Percentiles rank a stretch among this genome's conserved stretches.
phyloP scores from a whole-genome alignment of 352 stramenopile species.

The Pythium rhizo-oryzae region DNA sequence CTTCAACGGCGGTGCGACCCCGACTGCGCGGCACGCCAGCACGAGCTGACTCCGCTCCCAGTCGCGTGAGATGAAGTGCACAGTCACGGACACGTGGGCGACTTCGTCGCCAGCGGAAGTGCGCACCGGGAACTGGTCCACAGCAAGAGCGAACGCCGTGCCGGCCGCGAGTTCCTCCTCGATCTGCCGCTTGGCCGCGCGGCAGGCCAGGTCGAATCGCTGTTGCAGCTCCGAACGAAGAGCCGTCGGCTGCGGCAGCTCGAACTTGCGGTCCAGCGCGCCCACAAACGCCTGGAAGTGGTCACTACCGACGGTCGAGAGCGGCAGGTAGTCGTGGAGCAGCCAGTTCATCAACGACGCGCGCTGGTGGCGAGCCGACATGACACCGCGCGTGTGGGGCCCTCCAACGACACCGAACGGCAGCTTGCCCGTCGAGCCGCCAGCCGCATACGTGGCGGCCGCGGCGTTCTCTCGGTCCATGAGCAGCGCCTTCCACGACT shows the following conservation, averaged over 20 bases:
- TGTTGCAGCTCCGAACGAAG: conserved; percentile 6
- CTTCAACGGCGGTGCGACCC: background rate
- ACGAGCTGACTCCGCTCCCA: conserved; percentile 20
- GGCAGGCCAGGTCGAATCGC: background rate
- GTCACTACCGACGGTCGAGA: conserved; percentile 5
- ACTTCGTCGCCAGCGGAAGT: background rate
- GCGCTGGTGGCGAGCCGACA: conserved; percentile 13
- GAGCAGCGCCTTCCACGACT: conserved; percentile 20
- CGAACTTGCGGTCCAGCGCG: conserved; percentile 15
- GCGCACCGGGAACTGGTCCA: conserved; percentile 15
- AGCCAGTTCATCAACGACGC: conserved; percentile 21
- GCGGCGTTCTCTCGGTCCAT: conserved; percentile 14
- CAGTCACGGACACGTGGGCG: conserved; percentile 8
- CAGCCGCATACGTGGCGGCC: background rate
- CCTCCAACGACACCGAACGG: background rate
- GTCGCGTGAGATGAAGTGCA: conserved; percentile 15
- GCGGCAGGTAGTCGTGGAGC: conserved; percentile 11
- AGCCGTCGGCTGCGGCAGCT: background rate
- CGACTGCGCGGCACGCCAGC: conserved; percentile 16
- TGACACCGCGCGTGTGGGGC: background rate
- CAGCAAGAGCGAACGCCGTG: conserved; percentile 10
- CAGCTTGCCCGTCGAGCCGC: background rate
- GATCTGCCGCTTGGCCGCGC: conserved; percentile 8
- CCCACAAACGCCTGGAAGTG: conserved; percentile 18
- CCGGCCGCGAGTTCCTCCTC: conserved; percentile 9